Evolutionary conservation across 192 early-diverging fungal species (phyloP), one percentile per base, ranked within the genome.

Genomic region (Coemansia sp.): DNA sequence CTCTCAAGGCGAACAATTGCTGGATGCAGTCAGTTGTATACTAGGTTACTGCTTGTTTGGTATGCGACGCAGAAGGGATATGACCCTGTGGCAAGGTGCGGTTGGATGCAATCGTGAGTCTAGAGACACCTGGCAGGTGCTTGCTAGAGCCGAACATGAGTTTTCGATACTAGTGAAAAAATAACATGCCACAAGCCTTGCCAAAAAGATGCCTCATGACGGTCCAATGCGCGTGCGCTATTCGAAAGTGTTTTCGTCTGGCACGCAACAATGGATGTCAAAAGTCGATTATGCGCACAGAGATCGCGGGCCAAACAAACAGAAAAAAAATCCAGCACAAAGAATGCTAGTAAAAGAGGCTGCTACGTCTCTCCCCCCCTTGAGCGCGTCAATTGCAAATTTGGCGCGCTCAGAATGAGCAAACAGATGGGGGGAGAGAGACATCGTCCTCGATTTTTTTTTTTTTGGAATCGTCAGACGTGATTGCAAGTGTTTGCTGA

Each of bases 291-390:
- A 12, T 55, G 24, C n/a, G 57, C 57, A 33, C 54, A 31, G 54
- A 57, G 57, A 59, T 33, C 57, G 57, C 57, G 16, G 31, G 57
- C 29, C 57, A 59, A 68, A 29, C 66, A 68, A 68, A 68, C 66
- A 68, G 36, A 33, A 18, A 9, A 34, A 16, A 66, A 31, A 27
- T 31, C 31, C n/a, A 31, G 18, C 51, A 24, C 66, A 68, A 59
- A 68, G 66, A 68, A 68, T 68, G 66, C 4, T 43, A 68, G 54
- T 68, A 68, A 24, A 38, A 24, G 31, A 15, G 57, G 31, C 31
- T 59, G 54, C 13, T 31, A 33, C 57, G 29, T 33, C 57, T 33
- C 16, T 33, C 13, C 31, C 33, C 57, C 57, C 11, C 54, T 55
- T 22, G 31, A 34, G 20, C 57, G 57, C 57, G 57, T 59, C 57